phyloP scores from a whole-genome alignment of 2,329 filamentous ascomycete genomes.

The Epicoccum nigrum region DNA sequence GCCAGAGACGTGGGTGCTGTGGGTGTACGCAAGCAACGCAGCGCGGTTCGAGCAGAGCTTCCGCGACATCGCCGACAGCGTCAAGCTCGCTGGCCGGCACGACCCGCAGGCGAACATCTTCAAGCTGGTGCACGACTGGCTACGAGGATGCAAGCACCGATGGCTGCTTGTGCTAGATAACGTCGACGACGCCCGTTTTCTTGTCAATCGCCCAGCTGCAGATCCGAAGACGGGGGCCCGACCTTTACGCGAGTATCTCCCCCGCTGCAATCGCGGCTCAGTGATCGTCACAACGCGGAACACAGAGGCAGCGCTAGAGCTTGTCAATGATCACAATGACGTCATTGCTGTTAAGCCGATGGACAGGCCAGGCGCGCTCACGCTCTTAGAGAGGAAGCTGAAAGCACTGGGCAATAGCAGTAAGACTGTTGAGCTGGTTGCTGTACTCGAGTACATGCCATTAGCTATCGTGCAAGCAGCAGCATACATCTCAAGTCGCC shows the following conservation, averaged over 20 bases:
- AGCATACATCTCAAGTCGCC: conserved; percentile 3
- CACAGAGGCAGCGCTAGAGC: conserved; percentile 5
- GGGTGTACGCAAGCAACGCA: conserved; percentile 15
- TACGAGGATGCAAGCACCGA: conserved; percentile 1
- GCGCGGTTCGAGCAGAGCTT: conserved; percentile 24
- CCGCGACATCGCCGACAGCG: conserved; percentile 18
- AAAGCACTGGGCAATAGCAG: background rate
- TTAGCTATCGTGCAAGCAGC: conserved; percentile 14
- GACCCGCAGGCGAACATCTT: conserved; percentile 21
- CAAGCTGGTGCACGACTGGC: conserved; percentile 19
- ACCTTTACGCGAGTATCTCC: conserved; percentile 9
- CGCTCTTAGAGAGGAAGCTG: conserved; percentile 20
- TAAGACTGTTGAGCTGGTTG: conserved; percentile 1
- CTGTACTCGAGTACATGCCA: conserved; percentile 12
- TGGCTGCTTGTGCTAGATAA: conserved; percentile 33
- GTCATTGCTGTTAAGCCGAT: conserved; percentile 16
- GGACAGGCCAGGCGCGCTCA: conserved; percentile 4
- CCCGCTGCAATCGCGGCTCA: conserved; percentile 12
- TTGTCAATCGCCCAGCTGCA: background rate
- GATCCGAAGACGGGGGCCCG: too few species aligned
- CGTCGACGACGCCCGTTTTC: conserved; percentile 19
- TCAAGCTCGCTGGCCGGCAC: conserved; percentile 16
- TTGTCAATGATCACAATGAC: conserved; percentile 15
- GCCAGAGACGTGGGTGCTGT: conserved; percentile 25
- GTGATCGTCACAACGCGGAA: conserved; percentile 19